A percentile compares a stretch with the other conserved stretches of the same genome.
Conservation (phyloP, 2,329 filamentous ascomycete genomes). For the Emericellopsis atlantica region DNA sequence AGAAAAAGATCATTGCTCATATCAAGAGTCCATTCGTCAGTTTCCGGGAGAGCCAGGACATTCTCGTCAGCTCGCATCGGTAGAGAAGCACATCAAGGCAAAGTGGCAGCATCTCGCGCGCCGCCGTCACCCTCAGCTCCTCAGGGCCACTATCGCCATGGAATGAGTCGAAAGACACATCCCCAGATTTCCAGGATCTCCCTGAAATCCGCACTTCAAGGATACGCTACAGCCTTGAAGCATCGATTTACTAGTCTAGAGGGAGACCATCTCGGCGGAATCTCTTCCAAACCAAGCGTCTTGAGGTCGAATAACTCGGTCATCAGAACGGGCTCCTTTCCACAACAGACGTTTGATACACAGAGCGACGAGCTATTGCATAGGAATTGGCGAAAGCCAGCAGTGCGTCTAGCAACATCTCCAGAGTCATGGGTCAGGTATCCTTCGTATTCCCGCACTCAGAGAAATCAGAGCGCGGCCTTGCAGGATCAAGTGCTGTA, state of each 20-base stretch:
- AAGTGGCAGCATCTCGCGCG: neutral
- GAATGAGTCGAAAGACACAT: too few species aligned
- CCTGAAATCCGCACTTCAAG: slow-evolving; percentile 3
- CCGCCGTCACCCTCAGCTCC: too few species aligned
- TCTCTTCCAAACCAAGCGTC: neutral
- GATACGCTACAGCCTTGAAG: slow-evolving; percentile 13
- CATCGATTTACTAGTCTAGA: slow-evolving; percentile 13
- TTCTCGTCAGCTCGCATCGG: neutral
- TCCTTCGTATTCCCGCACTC: slow-evolving; percentile 1
- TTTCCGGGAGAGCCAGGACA: neutral
- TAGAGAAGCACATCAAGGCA: neutral
- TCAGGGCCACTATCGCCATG: too few species aligned
- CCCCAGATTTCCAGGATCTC: too few species aligned
- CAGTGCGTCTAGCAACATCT: slow-evolving; percentile 4
- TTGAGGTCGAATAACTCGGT: neutral
- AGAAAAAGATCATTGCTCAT: neutral
- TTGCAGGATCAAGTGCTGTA: slow-evolving; percentile 14
- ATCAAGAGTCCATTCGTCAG: neutral
- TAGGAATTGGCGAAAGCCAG: neutral
- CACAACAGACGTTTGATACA: neutral
- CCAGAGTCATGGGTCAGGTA: slow-evolving; percentile 5
- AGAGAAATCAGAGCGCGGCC: slow-evolving; percentile 6
- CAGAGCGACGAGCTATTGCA: neutral
- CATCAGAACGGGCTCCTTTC: neutral
- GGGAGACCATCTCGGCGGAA: slow-evolving; percentile 6